A percentile compares a stretch with the other conserved stretches of the same genome.
phyloP scores from a whole-genome alignment of 192 early-diverging fungal genomes.

The Chytriomyces confervae region DNA sequence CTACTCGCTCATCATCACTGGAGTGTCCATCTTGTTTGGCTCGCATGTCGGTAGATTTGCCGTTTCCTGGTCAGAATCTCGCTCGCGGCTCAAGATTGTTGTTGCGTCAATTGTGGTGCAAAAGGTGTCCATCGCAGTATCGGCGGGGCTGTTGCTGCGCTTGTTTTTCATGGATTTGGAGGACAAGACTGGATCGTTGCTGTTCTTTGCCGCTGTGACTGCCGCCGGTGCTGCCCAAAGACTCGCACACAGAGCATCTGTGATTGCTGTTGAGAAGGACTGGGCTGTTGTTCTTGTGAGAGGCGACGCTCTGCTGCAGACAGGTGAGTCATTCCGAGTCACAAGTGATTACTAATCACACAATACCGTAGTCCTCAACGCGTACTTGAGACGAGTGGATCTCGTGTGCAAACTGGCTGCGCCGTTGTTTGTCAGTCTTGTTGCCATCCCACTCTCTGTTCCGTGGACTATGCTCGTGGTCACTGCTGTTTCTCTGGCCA shows the following conservation, averaged over 20 bases:
- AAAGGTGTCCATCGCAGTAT: constrained; percentile 28
- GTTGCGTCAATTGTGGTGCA: constrained; percentile 41
- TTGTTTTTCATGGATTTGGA: constrained; percentile 25
- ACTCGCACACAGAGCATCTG: constrained; percentile 42
- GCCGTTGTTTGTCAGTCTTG: constrained; percentile 42
- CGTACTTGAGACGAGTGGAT: constrained; percentile 47
- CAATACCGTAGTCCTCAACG: constrained; percentile 37
- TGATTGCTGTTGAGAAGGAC: constrained; percentile 51
- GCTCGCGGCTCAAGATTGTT: neutral
- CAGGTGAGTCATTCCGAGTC: constrained; percentile 3
- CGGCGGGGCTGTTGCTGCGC: constrained; percentile 25
- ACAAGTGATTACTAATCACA: too few species aligned
- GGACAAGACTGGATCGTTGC: constrained; percentile 13
- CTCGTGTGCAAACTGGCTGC: constrained; percentile 51
- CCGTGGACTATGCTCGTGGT: constrained; percentile 41
- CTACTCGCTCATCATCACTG: constrained; percentile 41
- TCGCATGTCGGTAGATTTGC: constrained; percentile 44
- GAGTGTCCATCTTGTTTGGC: constrained; percentile 40
- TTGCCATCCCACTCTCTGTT: constrained; percentile 32
- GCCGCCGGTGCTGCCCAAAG: constrained; percentile 37
- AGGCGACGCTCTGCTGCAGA: neutral
- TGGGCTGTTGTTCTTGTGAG: constrained; percentile 49
- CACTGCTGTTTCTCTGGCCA: constrained; percentile 23
- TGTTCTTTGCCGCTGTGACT: constrained; percentile 22
- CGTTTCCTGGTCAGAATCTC: neutral